Evolutionary conservation across 2,329 filamentous ascomycete genomes (phyloP).

Genomic region (Dactylellina drechsleri): DNA sequence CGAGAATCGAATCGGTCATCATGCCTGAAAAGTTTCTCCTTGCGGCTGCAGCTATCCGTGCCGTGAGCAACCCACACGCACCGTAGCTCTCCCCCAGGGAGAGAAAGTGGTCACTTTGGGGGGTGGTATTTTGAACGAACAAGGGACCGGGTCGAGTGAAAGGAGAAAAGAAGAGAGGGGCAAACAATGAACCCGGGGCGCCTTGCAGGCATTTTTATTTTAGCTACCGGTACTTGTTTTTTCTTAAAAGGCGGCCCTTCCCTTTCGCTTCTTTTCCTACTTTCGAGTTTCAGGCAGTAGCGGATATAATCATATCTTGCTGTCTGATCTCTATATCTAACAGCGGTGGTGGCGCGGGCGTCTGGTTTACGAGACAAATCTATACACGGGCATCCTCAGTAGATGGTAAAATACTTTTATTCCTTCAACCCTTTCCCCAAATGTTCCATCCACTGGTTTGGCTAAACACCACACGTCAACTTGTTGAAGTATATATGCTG

Average conservation of each 20-base stretch:
- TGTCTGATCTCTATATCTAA: too few species aligned
- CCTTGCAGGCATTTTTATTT: background rate
- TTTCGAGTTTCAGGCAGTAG: background rate
- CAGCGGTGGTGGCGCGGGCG: background rate
- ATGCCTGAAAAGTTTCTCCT: slow-evolving; percentile 9
- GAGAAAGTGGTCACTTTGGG: background rate
- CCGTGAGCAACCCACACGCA: slow-evolving; percentile 21
- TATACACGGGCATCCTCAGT: background rate
- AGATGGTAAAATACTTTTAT: too few species aligned
- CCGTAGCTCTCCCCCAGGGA: background rate
- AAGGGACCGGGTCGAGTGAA: too few species aligned
- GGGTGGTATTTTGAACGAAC: too few species aligned
- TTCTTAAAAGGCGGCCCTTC: too few species aligned
- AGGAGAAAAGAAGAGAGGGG: too few species aligned
- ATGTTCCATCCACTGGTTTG: too few species aligned
- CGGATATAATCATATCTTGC: too few species aligned
- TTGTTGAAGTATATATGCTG: too few species aligned
- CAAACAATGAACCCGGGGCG: too few species aligned
- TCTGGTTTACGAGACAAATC: slow-evolving; percentile 23
- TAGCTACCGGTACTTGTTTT: slow-evolving; percentile 3
- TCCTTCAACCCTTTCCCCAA: too few species aligned
- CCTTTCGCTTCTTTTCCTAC: slow-evolving; percentile 4
- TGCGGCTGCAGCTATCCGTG: slow-evolving; percentile 54
- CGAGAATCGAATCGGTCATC: slow-evolving; percentile 5
- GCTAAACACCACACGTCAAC: too few species aligned